A percentile compares a stretch with the other conserved stretches of the same genome.
Conservation (phyloP, 805 yeast genomes). For the Komagataella kurtzmanii region DNA sequence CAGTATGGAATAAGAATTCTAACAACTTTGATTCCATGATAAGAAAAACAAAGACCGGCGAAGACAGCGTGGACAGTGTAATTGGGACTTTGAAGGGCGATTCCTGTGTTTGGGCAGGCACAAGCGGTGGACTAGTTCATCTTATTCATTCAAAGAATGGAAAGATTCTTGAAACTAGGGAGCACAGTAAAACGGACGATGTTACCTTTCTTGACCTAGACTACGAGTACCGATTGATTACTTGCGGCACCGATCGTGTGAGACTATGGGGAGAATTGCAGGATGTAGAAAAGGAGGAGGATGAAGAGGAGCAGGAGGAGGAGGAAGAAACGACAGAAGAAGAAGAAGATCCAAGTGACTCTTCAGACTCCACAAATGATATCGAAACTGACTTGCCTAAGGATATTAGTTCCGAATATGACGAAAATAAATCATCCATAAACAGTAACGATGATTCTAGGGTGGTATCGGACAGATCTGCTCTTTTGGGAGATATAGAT, state of each 20-base stretch:
- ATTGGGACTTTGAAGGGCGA: constrained; percentile 42
- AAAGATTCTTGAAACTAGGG: constrained; percentile 47
- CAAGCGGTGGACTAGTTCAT: constrained; percentile 61
- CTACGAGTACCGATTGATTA: constrained; percentile 61
- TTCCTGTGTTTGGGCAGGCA: constrained; percentile 63
- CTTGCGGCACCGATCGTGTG: constrained; percentile 74
- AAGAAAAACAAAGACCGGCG: constrained; percentile 55
- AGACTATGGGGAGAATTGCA: constrained; percentile 37
- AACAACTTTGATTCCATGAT: constrained; percentile 69
- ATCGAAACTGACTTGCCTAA: not conserved
- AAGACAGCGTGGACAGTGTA: constrained; percentile 61
- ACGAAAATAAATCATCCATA: not conserved
- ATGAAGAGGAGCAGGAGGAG: not conserved
- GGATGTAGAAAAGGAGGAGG: not conserved
- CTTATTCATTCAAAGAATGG: constrained; percentile 56
- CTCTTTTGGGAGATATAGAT: not conserved
- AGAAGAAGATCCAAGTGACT: not conserved
- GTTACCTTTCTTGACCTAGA: constrained; percentile 71
- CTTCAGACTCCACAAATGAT: constrained; percentile 17
- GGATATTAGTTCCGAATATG: too few species aligned
- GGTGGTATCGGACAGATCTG: not conserved
- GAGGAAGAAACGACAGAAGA: not conserved
- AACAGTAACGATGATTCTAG: not conserved
- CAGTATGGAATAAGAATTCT: constrained; percentile 69
- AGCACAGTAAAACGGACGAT: constrained; percentile 62